Evolutionary conservation across 768 basidiomycete genomes (phyloP).

Genomic region (Hysterangium stoloniferum): DNA sequence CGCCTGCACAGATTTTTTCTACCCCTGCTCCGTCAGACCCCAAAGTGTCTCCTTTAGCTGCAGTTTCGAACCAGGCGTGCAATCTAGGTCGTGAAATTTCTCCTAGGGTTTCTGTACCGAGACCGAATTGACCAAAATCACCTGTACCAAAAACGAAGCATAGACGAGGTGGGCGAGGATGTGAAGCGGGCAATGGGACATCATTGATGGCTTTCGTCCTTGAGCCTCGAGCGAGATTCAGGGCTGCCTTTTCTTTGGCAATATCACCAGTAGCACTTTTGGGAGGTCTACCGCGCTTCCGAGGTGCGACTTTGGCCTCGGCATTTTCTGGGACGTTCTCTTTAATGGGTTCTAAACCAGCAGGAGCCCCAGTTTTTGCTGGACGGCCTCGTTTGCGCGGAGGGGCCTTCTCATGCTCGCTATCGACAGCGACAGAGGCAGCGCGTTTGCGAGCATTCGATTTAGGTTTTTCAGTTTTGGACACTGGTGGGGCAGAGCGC

Average conservation of each 20-base stretch:
- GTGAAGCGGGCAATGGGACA: constrained; percentile 50
- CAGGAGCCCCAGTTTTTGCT: neutral
- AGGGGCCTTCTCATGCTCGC: constrained; percentile 3
- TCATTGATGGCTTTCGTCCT: constrained; percentile 21
- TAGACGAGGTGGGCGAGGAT: constrained; percentile 55
- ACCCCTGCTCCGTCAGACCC: constrained; percentile 26
- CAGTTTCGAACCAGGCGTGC: constrained; percentile 69
- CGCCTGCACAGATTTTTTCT: constrained; percentile 34
- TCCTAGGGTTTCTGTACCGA: constrained; percentile 66
- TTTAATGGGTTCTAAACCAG: constrained; percentile 4
- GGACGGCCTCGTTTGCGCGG: constrained; percentile 1
- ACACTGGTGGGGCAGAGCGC: constrained; percentile 3
- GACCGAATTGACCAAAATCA: constrained; percentile 92
- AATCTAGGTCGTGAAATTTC: constrained; percentile 73
- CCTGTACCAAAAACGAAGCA: constrained; percentile 89
- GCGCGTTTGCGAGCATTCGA: neutral
- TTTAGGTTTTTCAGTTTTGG: constrained; percentile 2
- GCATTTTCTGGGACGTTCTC: constrained; percentile 1
- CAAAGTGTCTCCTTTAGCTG: constrained; percentile 50
- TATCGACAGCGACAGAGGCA: constrained; percentile 7
- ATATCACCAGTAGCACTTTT: neutral
- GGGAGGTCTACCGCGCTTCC: constrained; percentile 6
- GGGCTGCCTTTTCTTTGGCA: neutral
- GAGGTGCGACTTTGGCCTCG: neutral
- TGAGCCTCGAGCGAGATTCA: constrained; percentile 18